phyloP scores from a whole-genome alignment of 1,139 yeast species.

The Debaryomyces psychrophilus region DNA sequence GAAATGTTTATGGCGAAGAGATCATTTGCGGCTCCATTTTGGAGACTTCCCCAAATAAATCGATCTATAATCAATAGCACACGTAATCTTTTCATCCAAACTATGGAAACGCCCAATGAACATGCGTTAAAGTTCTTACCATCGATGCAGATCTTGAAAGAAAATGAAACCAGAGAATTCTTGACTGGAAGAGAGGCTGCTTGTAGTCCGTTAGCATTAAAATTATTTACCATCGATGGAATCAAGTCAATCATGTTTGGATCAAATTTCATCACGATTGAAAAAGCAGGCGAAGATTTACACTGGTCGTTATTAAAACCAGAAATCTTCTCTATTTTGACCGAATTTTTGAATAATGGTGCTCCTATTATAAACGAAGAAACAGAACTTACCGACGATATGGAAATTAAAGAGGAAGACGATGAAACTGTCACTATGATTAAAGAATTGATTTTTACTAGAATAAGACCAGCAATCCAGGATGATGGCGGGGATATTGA shows the following conservation, averaged over 20 bases:
- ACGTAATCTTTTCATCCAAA: slow-evolving; percentile 41
- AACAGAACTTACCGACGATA: slow-evolving; percentile 32
- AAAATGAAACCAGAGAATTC: slow-evolving; percentile 55
- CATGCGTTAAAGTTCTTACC: slow-evolving; percentile 52
- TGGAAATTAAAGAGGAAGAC: slow-evolving; percentile 59
- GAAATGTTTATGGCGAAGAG: slow-evolving; percentile 6
- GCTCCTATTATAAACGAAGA: slow-evolving; percentile 54
- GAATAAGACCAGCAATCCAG: slow-evolving; percentile 92
- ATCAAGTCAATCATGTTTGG: slow-evolving; percentile 58
- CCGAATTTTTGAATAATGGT: slow-evolving; percentile 83
- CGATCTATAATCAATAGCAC: slow-evolving; percentile 5
- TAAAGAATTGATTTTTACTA: slow-evolving; percentile 88
- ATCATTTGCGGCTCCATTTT: not conserved
- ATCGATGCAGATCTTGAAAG: slow-evolving; percentile 44
- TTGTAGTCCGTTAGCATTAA: slow-evolving; percentile 56
- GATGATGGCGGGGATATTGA: slow-evolving; percentile 88
- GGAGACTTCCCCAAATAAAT: not conserved
- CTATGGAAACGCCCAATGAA: slow-evolving; percentile 50
- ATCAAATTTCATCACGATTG: slow-evolving; percentile 77
- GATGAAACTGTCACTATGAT: slow-evolving; percentile 86
- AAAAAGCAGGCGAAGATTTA: slow-evolving; percentile 54
- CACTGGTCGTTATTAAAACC: slow-evolving; percentile 86
- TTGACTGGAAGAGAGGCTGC: slow-evolving; percentile 60
- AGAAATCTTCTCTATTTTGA: slow-evolving; percentile 80
- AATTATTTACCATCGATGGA: slow-evolving; percentile 54